phyloP scores from a whole-genome alignment of 768 basidiomycete genomes.

The Suillus variegatus region DNA sequence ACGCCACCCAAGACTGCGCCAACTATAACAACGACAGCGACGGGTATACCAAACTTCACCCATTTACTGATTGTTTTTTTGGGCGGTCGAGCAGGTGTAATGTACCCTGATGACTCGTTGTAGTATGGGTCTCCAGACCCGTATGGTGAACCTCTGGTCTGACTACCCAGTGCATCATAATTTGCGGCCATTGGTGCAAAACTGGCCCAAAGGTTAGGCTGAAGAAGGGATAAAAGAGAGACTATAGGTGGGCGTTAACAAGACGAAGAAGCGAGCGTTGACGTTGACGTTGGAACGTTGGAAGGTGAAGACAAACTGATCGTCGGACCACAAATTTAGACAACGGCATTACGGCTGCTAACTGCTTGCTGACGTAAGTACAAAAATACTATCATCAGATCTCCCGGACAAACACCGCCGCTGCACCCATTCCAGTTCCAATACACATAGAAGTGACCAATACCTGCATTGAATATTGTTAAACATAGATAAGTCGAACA shows the following conservation, averaged over 20 bases:
- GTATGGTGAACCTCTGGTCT: conserved; percentile 40
- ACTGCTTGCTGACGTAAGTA: background rate
- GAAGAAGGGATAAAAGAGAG: conserved; percentile 19
- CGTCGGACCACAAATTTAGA: conserved; percentile 14
- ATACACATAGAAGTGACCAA: conserved; percentile 92
- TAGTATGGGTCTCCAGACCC: conserved; percentile 71
- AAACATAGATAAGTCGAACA: conserved; percentile 8
- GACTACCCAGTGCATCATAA: conserved; percentile 35
- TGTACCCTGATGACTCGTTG: conserved; percentile 68
- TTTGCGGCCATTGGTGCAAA: conserved; percentile 39
- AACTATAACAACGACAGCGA: conserved; percentile 60
- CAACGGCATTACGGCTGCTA: conserved; percentile 11
- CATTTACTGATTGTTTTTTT: conserved; percentile 66
- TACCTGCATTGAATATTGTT: conserved; percentile 46
- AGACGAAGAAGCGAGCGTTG: conserved; percentile 12
- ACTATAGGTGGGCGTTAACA: conserved; percentile 22
- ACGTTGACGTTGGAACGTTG: too few species aligned
- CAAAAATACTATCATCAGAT: background rate
- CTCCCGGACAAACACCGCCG: conserved; percentile 65
- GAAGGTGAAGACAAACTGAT: background rate
- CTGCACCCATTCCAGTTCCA: conserved; percentile 90
- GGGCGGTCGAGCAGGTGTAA: conserved; percentile 46
- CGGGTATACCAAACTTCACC: conserved; percentile 75
- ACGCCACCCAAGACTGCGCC: conserved; percentile 80
- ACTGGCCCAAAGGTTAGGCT: conserved; percentile 18